Conservation (phyloP, 2,329 filamentous ascomycete species). For the Diaporthe aspalathi region DNA sequence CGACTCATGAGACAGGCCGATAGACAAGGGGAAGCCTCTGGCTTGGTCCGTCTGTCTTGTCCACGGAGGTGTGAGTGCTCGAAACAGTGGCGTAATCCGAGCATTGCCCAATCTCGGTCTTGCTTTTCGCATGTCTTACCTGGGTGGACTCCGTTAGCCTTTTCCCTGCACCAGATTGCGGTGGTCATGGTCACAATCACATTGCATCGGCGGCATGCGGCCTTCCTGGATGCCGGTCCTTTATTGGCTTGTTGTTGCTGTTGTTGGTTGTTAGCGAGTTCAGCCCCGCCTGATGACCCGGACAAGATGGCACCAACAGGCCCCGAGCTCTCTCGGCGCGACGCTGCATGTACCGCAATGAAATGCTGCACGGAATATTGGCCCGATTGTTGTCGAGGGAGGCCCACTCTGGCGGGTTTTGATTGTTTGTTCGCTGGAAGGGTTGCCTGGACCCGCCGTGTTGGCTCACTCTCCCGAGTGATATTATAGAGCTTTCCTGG, state of each 20-base stretch:
- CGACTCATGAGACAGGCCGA: too few relatives aligned
- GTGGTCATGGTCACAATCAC: not conserved
- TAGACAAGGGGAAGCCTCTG: too few relatives aligned
- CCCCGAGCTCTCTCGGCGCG: too few relatives aligned
- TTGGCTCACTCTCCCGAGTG: too few relatives aligned
- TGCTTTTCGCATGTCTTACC: not conserved
- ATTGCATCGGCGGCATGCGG: not conserved
- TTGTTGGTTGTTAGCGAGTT: conserved; percentile 22
- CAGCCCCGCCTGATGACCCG: not conserved
- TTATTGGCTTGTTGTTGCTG: not conserved
- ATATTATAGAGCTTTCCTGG: too few relatives aligned
- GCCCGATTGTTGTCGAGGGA: too few relatives aligned
- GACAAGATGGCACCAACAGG: not conserved
- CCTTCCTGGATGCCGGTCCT: not conserved
- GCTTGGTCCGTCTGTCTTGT: too few relatives aligned
- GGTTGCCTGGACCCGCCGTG: too few relatives aligned
- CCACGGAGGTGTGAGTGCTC: not conserved
- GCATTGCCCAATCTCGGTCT: not conserved
- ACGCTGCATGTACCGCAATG: too few relatives aligned
- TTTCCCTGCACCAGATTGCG: not conserved
- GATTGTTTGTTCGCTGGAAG: too few relatives aligned
- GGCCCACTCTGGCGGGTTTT: too few relatives aligned
- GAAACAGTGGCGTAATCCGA: not conserved
- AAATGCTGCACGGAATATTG: too few relatives aligned
- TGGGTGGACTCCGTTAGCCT: not conserved